Evolutionary conservation across 495 filamentous ascomycete species (phyloP).

Genomic region (Penicillium pulvis): DNA sequence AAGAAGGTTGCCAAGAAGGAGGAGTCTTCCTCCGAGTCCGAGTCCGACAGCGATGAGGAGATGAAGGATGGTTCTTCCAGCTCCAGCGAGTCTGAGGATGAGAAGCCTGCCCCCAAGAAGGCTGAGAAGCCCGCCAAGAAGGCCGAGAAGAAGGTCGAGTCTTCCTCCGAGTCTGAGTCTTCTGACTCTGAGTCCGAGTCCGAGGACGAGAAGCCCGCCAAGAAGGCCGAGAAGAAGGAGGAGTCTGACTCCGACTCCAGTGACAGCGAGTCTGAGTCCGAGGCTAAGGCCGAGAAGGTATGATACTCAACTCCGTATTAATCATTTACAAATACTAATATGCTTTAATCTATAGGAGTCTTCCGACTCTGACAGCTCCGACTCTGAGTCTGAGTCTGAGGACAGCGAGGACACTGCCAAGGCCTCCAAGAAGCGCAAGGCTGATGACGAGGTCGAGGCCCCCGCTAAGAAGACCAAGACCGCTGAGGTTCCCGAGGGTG

Average conservation of each 20-base stretch:
- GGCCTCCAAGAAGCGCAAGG: slow-evolving; percentile 87
- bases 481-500: slow-evolving; percentile 62
- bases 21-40: slow-evolving; percentile 39
- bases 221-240: slow-evolving; percentile 41
- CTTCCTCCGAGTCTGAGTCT: slow-evolving; percentile 28
- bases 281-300: slow-evolving; percentile 45
- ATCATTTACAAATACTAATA: slow-evolving; percentile 12
- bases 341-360: slow-evolving; percentile 24
- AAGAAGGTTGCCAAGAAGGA: slow-evolving; percentile 35
- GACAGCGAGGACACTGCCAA: slow-evolving; percentile 50
- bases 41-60: slow-evolving; percentile 37
- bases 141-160: slow-evolving; percentile 31
- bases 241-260: slow-evolving; percentile 31
- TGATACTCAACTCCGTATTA: slow-evolving; percentile 17
- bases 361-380: slow-evolving; percentile 36
- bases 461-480: slow-evolving; percentile 85
- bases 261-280: slow-evolving; percentile 31
- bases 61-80: slow-evolving; percentile 32
- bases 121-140: slow-evolving; percentile 19
- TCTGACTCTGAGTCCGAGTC: slow-evolving; percentile 35
- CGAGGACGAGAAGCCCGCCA: slow-evolving; percentile 33
- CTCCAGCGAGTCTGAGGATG: slow-evolving; percentile 33
- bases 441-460: slow-evolving; percentile 63
- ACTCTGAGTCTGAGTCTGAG: slow-evolving; percentile 54
- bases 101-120: slow-evolving; percentile 35